Evolutionary conservation across 306 rosid genomes (phyloP), one percentile per base, ranked within the genome.

Genomic region (Quillaja saponaria): DNA sequence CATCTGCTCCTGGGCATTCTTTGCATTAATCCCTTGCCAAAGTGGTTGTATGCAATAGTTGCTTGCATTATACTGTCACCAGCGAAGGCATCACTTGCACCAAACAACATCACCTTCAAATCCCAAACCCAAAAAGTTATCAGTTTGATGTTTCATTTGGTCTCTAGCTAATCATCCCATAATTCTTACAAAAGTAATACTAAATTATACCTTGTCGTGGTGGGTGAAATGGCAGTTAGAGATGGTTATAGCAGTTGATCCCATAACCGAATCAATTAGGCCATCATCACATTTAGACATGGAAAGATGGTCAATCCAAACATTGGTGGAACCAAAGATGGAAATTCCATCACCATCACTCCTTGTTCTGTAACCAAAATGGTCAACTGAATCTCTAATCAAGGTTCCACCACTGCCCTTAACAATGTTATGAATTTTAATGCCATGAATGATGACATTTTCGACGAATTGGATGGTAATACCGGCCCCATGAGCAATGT

Each of bases 321-420:
- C 0, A 51, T 85, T 80, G 54, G 91, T 78, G 6, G 91, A 6
- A 13, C 91, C 86, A 15, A 78, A 91, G 73, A 91, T 73, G 48
- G 97, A 87, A 60, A 87, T 87, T 0, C 91, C 96, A 19, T 87
- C 97, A 8, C 97, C 96, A 13, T 91, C 97, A 33, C 95, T 87
- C 55, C 0, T 3, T 0, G 90, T 85, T 63, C 97, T 82, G 0
- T 61, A 1, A 17, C 97, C 97, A 10, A 41, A 35, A 58, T 91
- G 96, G 4, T 3, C 13, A 4, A 48, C 74, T 1, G 82, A 53
- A 35, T 91, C 97, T 47, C 71, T 74, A 35, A 87, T 73, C 34
- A 35, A 76, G 55, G 87, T 0, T 0, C 97, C 97, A 28, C 97
- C 95, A 0, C 0, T 5, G 25, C 69, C 56, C 1, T 58, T 9